A percentile compares a stretch with the other conserved stretches of the same genome.
Evolutionary conservation across 2,329 filamentous ascomycete species (phyloP).

Genomic region (Cercospora citrullina): DNA sequence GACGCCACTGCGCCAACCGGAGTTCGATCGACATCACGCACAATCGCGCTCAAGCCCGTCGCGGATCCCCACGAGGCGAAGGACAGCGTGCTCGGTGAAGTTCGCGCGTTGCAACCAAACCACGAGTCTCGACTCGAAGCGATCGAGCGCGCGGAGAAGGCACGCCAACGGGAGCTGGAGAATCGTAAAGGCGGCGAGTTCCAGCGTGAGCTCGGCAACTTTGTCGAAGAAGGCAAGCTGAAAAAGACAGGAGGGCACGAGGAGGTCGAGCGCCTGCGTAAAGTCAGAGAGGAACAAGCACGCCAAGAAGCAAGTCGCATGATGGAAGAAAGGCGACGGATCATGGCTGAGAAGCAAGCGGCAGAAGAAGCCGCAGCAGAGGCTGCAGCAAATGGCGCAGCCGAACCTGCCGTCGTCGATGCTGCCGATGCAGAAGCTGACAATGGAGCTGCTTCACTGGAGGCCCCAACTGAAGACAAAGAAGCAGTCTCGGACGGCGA

Average conservation of each 20-base stretch:
- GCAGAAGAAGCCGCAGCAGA: slow-evolving; percentile 37
- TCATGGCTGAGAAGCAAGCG: slow-evolving; percentile 48
- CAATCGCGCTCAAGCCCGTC: slow-evolving; percentile 47
- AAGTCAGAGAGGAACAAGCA: slow-evolving; percentile 82
- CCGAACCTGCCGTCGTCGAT: background rate
- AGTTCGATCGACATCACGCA: slow-evolving; percentile 40
- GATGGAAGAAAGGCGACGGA: slow-evolving; percentile 49
- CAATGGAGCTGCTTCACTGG: background rate
- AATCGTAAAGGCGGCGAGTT: slow-evolving; percentile 72
- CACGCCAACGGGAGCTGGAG: slow-evolving; percentile 84
- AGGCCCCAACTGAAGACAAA: slow-evolving; percentile 9
- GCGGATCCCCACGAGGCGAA: slow-evolving; percentile 79
- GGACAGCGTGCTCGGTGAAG: slow-evolving; percentile 87
- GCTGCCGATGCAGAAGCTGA: background rate
- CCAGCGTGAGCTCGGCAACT: slow-evolving; percentile 78
- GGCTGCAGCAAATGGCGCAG: slow-evolving; percentile 11
- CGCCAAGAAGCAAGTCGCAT: slow-evolving; percentile 69
- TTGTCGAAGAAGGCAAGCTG: slow-evolving; percentile 85
- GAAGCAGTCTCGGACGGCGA: slow-evolving; percentile 11
- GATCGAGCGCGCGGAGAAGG: slow-evolving; percentile 93
- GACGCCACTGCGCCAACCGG: slow-evolving; percentile 25
- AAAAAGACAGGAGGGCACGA: slow-evolving; percentile 97
- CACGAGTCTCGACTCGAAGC: slow-evolving; percentile 91
- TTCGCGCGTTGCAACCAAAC: slow-evolving; percentile 89
- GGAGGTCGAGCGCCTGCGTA: slow-evolving; percentile 82